Conservation (phyloP, 176 grass and related monocot genomes). For the Pharus latifolius region DNA sequence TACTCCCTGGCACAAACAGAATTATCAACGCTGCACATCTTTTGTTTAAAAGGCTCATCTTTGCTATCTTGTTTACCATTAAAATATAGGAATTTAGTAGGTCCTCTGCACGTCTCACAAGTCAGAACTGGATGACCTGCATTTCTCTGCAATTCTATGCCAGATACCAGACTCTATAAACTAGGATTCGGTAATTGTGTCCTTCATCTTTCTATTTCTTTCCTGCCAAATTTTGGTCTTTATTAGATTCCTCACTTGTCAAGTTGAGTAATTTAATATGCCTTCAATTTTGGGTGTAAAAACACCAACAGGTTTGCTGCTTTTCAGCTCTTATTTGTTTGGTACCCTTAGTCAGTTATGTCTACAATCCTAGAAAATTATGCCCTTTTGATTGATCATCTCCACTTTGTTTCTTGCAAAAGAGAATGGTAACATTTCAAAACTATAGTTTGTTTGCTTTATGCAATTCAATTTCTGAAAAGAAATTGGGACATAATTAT, state of each 20-base stretch:
- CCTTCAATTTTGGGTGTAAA: no score
- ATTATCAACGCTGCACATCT: slow-evolving; percentile 3
- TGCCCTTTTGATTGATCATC: not conserved
- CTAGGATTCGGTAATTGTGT: no score
- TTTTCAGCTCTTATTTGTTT: not conserved
- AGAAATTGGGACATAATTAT: no score
- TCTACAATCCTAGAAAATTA: not conserved
- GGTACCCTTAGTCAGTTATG: not conserved
- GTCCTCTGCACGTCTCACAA: not conserved
- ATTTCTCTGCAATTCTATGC: no score
- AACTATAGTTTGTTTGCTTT: not conserved
- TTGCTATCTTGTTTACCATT: not conserved
- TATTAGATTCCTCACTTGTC: not conserved
- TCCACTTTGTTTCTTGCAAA: not conserved
- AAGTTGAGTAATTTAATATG: no score
- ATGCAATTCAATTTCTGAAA: not conserved
- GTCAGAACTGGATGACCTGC: no score
- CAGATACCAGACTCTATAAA: no score
- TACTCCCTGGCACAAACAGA: not conserved
- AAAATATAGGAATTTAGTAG: no score
- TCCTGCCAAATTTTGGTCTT: not conserved
- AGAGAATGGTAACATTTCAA: not conserved
- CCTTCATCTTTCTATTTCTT: not conserved
- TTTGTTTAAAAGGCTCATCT: not conserved
- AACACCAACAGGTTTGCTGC: no score